phyloP scores from a whole-genome alignment of 352 stramenopile species.

The Globisporangium okanoganense region DNA sequence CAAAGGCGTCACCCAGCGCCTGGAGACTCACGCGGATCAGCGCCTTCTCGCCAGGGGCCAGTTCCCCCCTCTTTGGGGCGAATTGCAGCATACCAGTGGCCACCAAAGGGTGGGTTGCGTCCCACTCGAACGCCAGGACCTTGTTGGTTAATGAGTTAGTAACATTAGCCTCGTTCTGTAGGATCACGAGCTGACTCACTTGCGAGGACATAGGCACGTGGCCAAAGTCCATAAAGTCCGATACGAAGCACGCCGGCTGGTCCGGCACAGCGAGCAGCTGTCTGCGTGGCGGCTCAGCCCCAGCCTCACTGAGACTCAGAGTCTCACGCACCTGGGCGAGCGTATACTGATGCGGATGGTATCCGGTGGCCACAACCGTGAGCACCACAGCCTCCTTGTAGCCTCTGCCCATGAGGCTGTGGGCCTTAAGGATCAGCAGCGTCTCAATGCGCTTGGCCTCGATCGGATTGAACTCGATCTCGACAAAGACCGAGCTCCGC shows the following conservation, averaged over 20 bases:
- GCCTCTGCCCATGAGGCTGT: conserved; percentile 59
- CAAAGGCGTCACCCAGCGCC: conserved; percentile 32
- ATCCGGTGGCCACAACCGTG: conserved; percentile 54
- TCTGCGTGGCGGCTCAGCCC: conserved; percentile 17
- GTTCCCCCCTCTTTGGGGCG: conserved; percentile 40
- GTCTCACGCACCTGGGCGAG: conserved; percentile 33
- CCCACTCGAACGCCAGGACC: conserved; percentile 53
- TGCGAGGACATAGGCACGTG: conserved; percentile 57
- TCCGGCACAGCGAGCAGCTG: conserved; percentile 34
- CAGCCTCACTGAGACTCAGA: conserved; percentile 9
- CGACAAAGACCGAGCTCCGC: conserved; percentile 54
- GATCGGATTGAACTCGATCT: conserved; percentile 78
- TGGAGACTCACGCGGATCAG: conserved; percentile 54
- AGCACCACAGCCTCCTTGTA: conserved; percentile 71
- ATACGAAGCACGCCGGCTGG: conserved; percentile 41
- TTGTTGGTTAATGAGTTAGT: too few species aligned
- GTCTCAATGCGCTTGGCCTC: conserved; percentile 47
- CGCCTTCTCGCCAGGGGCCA: conserved; percentile 39
- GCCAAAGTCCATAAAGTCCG: conserved; percentile 53
- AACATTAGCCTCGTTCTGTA: conserved; percentile 66
- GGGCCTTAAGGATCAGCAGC: conserved; percentile 56
- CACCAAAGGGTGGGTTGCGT: conserved; percentile 49
- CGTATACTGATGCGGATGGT: conserved; percentile 37
- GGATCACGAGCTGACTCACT: conserved; percentile 38
- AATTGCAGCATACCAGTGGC: conserved; percentile 43